Conservation (phyloP, 306 rosid genomes). For the Phaseolus lunatus region DNA sequence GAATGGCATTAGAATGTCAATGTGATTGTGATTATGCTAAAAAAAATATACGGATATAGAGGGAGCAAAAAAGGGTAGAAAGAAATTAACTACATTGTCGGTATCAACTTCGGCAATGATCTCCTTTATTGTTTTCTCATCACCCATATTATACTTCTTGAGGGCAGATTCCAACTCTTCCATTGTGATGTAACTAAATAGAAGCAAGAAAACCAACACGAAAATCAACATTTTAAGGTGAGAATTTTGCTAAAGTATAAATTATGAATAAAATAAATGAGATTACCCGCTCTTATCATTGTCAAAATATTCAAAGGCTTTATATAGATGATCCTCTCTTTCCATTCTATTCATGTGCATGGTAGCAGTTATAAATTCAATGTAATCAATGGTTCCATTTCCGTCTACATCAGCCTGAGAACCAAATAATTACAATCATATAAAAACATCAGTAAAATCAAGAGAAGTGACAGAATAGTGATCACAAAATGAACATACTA, state of each 20-base stretch:
- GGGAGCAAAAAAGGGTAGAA: not conserved
- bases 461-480: slow-evolving; percentile 31
- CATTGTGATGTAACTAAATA: slow-evolving; percentile 76
- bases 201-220: slow-evolving; percentile 37
- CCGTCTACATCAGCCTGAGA: slow-evolving; percentile 98
- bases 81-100: slow-evolving; percentile 65
- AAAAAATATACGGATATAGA: not conserved
- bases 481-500: not conserved
- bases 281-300: slow-evolving; percentile 90
- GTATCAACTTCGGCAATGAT: slow-evolving; percentile 96
- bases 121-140: slow-evolving; percentile 89
- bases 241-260: not conserved
- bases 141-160: slow-evolving; percentile 92
- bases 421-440: slow-evolving; percentile 32
- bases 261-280: slow-evolving; percentile 10
- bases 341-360: slow-evolving; percentile 98
- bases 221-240: slow-evolving; percentile 25
- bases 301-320: slow-evolving; percentile 93
- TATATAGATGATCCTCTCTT: slow-evolving; percentile 91
- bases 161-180: slow-evolving; percentile 92
- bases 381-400: slow-evolving; percentile 89
- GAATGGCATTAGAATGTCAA: not conserved
- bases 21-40: not conserved
- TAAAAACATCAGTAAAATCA: slow-evolving; percentile 21
- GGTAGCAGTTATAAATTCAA: slow-evolving; percentile 93